A percentile compares a stretch with the other conserved stretches of the same genome.
phyloP scores from a whole-genome alignment of 768 basidiomycete genomes.

The Asterophora parasitica region DNA sequence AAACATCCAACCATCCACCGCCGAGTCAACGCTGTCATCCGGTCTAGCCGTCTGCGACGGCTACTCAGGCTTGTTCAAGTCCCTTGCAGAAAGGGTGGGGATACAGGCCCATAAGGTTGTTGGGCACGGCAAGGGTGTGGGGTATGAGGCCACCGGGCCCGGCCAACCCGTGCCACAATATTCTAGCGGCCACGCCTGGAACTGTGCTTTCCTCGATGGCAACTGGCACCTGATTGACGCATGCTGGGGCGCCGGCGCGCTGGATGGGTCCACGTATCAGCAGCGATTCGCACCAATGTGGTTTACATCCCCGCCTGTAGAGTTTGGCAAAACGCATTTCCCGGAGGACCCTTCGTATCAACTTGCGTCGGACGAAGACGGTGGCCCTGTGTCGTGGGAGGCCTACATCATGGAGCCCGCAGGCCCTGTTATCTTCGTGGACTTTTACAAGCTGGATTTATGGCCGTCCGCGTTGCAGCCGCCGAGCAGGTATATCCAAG shows the following conservation, averaged over 20 bases:
- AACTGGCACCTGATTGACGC: constrained; percentile 44
- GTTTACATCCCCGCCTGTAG: constrained; percentile 37
- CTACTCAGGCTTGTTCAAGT: constrained; percentile 40
- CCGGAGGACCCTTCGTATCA: constrained; percentile 41
- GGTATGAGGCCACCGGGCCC: constrained; percentile 29
- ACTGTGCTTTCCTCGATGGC: constrained; percentile 38
- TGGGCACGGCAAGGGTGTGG: constrained; percentile 45
- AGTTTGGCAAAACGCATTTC: constrained; percentile 42
- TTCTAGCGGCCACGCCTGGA: constrained; percentile 44
- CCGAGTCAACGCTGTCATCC: constrained; percentile 34
- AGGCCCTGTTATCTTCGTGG: constrained; percentile 30
- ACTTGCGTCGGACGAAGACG: constrained; percentile 33
- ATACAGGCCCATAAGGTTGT: constrained; percentile 36
- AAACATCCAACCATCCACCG: constrained; percentile 30
- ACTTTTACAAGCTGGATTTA: constrained; percentile 32
- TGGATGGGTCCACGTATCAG: constrained; percentile 30
- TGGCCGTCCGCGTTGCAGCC: constrained; percentile 32
- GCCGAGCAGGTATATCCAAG: constrained; percentile 24
- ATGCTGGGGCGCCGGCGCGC: constrained; percentile 46
- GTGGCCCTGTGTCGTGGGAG: constrained; percentile 36
- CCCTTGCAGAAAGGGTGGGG: constrained; percentile 34
- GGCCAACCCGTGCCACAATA: constrained; percentile 32
- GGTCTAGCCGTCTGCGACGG: constrained; percentile 49
- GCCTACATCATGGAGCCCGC: constrained; percentile 40
- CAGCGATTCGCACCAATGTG: constrained; percentile 34